Evolutionary conservation across 495 filamentous ascomycete species (phyloP).

Genomic region (Aspergillus steynii): DNA sequence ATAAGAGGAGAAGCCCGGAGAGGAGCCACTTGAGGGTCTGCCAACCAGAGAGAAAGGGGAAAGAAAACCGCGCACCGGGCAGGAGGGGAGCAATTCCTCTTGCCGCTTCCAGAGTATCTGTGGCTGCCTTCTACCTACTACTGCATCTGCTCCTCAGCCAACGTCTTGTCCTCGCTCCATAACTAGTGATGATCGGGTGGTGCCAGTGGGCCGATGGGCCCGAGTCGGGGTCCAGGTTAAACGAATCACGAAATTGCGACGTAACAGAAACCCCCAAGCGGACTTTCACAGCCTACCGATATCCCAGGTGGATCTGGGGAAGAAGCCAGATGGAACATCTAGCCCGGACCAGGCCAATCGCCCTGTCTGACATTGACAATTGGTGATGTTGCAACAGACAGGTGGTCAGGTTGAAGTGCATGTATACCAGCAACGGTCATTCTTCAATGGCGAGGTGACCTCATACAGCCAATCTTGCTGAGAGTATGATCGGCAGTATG

Average conservation of each 20-base stretch:
- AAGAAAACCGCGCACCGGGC: not conserved
- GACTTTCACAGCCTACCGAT: slow-evolving; percentile 4
- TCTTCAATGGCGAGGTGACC: not conserved
- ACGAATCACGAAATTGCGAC: slow-evolving; percentile 26
- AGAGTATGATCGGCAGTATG: not conserved
- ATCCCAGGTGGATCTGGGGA: slow-evolving; percentile 12
- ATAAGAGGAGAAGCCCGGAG: not conserved
- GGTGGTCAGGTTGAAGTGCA: too few species aligned
- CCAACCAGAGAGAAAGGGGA: not conserved
- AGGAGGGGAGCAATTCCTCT: not conserved
- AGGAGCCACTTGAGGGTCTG: not conserved
- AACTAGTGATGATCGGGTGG: slow-evolving; percentile 11
- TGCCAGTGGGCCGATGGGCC: slow-evolving; percentile 15
- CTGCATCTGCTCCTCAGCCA: slow-evolving; percentile 1
- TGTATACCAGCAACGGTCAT: too few species aligned
- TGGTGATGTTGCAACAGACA: not conserved
- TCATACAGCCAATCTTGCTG: not conserved
- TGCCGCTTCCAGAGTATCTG: not conserved
- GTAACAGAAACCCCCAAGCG: slow-evolving; percentile 24
- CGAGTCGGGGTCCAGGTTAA: slow-evolving; percentile 5
- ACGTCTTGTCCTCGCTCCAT: slow-evolving; percentile 5
- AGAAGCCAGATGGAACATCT: slow-evolving; percentile 1
- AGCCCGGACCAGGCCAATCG: not conserved
- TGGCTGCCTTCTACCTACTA: not conserved
- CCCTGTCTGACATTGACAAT: not conserved